These are phyloP conservation scores for Actinomucor elegans DNA, from an alignment of 371 early-diverging fungal species.

Conservation along the genomic window DNA sequence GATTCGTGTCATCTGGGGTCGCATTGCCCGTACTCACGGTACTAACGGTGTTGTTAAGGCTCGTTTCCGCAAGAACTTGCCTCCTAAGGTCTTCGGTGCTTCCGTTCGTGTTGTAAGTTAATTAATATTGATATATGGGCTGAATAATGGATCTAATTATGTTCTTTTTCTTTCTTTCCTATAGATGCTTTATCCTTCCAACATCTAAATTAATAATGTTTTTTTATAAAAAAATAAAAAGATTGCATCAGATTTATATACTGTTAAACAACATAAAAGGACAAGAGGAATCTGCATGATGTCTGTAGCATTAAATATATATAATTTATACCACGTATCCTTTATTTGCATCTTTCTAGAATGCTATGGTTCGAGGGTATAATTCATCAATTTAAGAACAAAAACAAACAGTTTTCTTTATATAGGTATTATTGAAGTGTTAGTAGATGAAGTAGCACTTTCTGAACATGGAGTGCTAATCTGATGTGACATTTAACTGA, in stretches of 20 bases:
- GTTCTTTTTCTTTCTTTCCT: not conserved
- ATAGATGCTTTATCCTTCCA: constrained; percentile 94
- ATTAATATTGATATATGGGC: not conserved
- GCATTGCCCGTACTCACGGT: constrained; percentile 93
- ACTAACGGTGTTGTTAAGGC: constrained; percentile 96
- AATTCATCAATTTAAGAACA: too few species aligned
- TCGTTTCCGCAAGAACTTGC: constrained; percentile 95
- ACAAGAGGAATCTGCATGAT: not conserved
- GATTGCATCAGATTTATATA: constrained; percentile 2
- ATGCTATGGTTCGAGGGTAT: too few species aligned
- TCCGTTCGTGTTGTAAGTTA: constrained; percentile 84
- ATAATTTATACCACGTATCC: too few species aligned
- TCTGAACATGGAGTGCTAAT: too few species aligned
- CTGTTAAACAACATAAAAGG: not conserved
- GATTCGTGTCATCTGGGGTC: constrained; percentile 97
- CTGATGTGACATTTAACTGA: too few species aligned
- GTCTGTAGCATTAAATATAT: not conserved
- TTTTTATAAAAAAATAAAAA: constrained; percentile 1
- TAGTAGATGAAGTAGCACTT: too few species aligned
- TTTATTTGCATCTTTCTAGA: too few species aligned
- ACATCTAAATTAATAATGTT: constrained; percentile 66
- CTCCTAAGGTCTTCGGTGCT: constrained; percentile 92
- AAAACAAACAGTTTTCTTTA: not conserved
- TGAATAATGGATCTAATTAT: too few species aligned
- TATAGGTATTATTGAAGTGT: too few species aligned